Evolutionary conservation across 176 grass and related monocot species (phyloP).

Genomic region (Triticum dicoccoides): DNA sequence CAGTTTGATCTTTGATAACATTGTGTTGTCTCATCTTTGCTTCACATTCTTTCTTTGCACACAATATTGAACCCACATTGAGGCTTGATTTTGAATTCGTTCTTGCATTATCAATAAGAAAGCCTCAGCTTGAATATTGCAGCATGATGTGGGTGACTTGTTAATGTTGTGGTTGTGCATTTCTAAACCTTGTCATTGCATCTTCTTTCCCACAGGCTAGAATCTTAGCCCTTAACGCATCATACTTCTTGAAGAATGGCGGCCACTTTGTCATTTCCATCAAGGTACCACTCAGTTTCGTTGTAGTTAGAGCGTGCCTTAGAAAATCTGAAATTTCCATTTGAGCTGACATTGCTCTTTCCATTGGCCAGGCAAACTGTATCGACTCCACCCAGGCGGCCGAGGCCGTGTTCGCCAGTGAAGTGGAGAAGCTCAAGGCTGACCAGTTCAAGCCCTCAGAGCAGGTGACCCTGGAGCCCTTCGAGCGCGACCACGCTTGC

Average conservation of each 20-base stretch:
- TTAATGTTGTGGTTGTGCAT: too few species aligned
- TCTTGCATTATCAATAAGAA: background rate
- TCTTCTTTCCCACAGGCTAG: conserved; percentile 63
- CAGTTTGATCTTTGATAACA: too few species aligned
- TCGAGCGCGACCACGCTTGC: conserved; percentile 71
- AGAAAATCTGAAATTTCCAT: too few species aligned
- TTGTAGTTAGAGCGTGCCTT: too few species aligned
- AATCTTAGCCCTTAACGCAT: conserved; percentile 82
- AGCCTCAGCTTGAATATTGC: too few species aligned
- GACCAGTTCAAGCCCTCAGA: conserved; percentile 88
- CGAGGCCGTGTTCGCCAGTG: conserved; percentile 65
- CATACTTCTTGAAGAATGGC: conserved; percentile 88
- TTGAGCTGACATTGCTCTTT: background rate
- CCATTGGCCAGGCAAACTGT: conserved; percentile 58
- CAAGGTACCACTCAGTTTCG: conserved; percentile 47
- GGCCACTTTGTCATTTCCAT: conserved; percentile 95
- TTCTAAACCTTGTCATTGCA: background rate
- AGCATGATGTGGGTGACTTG: background rate
- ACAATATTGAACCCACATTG: background rate
- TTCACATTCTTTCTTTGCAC: background rate
- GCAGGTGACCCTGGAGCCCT: conserved; percentile 84
- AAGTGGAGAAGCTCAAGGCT: conserved; percentile 84
- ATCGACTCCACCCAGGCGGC: conserved; percentile 73
- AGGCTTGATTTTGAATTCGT: background rate
- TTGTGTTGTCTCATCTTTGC: background rate